Evolutionary conservation across 1,284 basidiomycete species (phyloP).

Genomic region (Lentinus polychrous): DNA sequence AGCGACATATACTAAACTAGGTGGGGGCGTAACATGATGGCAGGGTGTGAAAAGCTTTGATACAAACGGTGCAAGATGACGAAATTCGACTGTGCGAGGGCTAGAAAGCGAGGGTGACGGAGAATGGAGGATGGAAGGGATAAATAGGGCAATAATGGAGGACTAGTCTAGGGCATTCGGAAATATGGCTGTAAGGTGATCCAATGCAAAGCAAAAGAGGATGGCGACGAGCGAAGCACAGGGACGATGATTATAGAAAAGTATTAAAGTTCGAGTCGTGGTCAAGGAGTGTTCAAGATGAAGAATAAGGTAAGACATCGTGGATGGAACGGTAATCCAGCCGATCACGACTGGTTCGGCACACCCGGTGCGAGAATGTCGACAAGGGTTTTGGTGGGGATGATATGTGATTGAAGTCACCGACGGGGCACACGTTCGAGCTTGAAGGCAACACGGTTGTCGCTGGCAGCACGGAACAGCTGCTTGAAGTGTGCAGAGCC

Average conservation of each 20-base stretch:
- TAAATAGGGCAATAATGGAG: constrained; percentile 12
- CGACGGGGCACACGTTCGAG: constrained; percentile 37
- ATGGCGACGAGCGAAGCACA: constrained; percentile 6
- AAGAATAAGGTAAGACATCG: constrained; percentile 7
- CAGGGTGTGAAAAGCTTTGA: constrained; percentile 11
- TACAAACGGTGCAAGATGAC: constrained; percentile 10
- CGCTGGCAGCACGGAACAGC: constrained; percentile 62
- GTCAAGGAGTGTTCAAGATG: not conserved
- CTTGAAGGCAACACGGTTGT: constrained; percentile 64
- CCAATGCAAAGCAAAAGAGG: constrained; percentile 6
- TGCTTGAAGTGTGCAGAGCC: constrained; percentile 64
- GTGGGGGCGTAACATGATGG: constrained; percentile 4
- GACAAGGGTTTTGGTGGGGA: constrained; percentile 11
- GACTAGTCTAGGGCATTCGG: constrained; percentile 9
- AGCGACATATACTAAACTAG: constrained; percentile 8
- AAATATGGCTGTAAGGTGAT: constrained; percentile 8
- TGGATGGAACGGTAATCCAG: constrained; percentile 5
- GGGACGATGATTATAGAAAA: not conserved
- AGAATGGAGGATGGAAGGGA: constrained; percentile 5
- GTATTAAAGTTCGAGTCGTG: constrained; percentile 1
- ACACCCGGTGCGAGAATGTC: constrained; percentile 8
- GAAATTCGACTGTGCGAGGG: constrained; percentile 2
- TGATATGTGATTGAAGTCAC: constrained; percentile 12
- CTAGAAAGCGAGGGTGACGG: constrained; percentile 1
- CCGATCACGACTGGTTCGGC: constrained; percentile 7